A percentile compares a stretch with the other conserved stretches of the same genome.
phyloP scores from a whole-genome alignment of 108 stramenopile species.

The Pseudonitzschia multiseries region DNA sequence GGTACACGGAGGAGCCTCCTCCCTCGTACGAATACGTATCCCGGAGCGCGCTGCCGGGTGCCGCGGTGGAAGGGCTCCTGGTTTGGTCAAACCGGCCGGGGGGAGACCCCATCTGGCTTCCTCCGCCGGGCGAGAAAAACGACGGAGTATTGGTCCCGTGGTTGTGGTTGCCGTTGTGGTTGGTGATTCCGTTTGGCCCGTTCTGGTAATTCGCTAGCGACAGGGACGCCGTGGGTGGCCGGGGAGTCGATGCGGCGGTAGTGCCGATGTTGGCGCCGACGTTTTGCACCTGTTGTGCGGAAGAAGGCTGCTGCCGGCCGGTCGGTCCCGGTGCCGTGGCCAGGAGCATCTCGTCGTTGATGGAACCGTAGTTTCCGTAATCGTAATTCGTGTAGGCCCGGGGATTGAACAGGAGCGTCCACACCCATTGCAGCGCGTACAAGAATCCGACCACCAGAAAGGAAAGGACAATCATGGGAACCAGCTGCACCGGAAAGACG shows the following conservation, averaged over 20 bases:
- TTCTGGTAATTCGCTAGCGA: conserved; percentile 1
- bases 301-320: conserved; percentile 7
- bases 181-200: neutral
- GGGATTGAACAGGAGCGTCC: conserved; percentile 25
- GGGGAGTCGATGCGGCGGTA: conserved; percentile 5
- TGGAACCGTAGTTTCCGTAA: conserved; percentile 15
- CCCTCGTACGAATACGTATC: conserved; percentile 8
- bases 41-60: conserved; percentile 1
- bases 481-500: conserved; percentile 16
- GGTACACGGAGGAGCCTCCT: neutral
- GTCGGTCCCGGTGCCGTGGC: conserved; percentile 11
- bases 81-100: neutral
- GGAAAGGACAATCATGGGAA: conserved; percentile 9
- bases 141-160: conserved; percentile 2
- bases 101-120: conserved; percentile 9
- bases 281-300: neutral
- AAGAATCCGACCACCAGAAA: conserved; percentile 9
- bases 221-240: conserved; percentile 24
- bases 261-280: neutral
- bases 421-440: conserved; percentile 8
- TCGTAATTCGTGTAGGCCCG: conserved; percentile 13
- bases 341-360: conserved; percentile 19
- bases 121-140: conserved; percentile 7
- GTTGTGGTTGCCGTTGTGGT: neutral
- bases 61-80: conserved; percentile 1